Percentiles rank a stretch among this genome's conserved stretches.
Conservation (phyloP, 129 eudicot species). For the Gnaphalium uliginosum region DNA sequence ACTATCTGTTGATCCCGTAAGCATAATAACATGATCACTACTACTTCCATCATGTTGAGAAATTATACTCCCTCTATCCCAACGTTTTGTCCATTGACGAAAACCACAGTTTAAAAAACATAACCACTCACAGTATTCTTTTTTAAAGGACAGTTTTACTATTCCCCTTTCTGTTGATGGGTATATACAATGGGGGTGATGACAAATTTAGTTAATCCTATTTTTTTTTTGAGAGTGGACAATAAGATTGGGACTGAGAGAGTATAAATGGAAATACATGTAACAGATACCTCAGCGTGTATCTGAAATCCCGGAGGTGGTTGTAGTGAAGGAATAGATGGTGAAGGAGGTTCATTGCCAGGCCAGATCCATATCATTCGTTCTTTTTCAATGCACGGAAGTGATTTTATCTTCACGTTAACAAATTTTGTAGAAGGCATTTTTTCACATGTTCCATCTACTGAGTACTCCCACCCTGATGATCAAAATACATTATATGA, state of each 20-base stretch:
- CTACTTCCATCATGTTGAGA: not conserved
- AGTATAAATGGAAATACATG: not conserved
- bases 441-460: slow-evolving; percentile 89
- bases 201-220: too few relatives aligned
- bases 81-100: too few relatives aligned
- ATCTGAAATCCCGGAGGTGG: slow-evolving; percentile 90
- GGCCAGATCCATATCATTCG: slow-evolving; percentile 99
- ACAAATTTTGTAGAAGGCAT: slow-evolving; percentile 93
- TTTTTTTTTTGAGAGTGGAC: too few relatives aligned
- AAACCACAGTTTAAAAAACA: too few relatives aligned
- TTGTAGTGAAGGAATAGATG: slow-evolving; percentile 71
- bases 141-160: too few relatives aligned
- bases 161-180: too few relatives aligned
- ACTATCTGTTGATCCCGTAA: slow-evolving; percentile 57
- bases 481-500: not conserved
- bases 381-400: slow-evolving; percentile 87
- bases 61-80: not conserved
- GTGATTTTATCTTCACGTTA: slow-evolving; percentile 72
- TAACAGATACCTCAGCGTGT: slow-evolving; percentile 81
- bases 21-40: not conserved
- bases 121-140: too few relatives aligned
- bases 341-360: slow-evolving; percentile 76
- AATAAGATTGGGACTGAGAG: not conserved
- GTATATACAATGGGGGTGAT: too few relatives aligned
- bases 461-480: slow-evolving; percentile 91